phyloP scores from a whole-genome alignment of 164 flowering plant species.

The Magnolia changhungtana region DNA sequence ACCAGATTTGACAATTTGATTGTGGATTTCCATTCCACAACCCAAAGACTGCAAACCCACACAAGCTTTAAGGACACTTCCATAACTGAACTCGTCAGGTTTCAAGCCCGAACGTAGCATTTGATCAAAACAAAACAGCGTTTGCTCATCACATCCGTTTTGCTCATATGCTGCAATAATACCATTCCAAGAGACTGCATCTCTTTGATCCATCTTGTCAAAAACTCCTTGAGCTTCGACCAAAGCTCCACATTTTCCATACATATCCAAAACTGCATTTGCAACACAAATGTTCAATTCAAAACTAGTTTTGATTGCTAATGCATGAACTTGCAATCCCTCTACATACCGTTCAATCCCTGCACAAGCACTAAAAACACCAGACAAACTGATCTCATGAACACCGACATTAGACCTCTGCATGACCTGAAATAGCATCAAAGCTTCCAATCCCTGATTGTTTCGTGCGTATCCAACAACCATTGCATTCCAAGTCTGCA shows the following conservation, averaged over 20 bases:
- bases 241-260: conserved; percentile 72
- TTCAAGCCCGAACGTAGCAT: conserved; percentile 61
- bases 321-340: conserved; percentile 65
- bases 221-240: conserved; percentile 49
- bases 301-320: conserved; percentile 44
- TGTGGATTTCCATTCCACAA: conserved; percentile 60
- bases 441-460: conserved; percentile 46
- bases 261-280: conserved; percentile 82
- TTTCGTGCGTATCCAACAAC: conserved; percentile 51
- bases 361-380: conserved; percentile 70
- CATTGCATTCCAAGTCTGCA: conserved; percentile 71
- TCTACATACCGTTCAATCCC: conserved; percentile 36
- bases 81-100: conserved; percentile 83
- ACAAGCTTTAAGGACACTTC: conserved; percentile 78
- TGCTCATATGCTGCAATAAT: conserved; percentile 73
- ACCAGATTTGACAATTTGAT: conserved; percentile 54
- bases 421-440: conserved; percentile 43
- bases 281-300: conserved; percentile 51
- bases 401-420: conserved; percentile 42
- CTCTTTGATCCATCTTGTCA: conserved; percentile 56
- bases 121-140: conserved; percentile 37
- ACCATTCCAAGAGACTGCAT: conserved; percentile 90
- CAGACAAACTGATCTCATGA: conserved; percentile 67
- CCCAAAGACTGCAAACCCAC: conserved; percentile 39
- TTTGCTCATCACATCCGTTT: conserved; percentile 47